These are phyloP conservation scores for Stentor roeselii DNA, from an alignment of 73 alveolate species.

Conservation along the genomic window DNA sequence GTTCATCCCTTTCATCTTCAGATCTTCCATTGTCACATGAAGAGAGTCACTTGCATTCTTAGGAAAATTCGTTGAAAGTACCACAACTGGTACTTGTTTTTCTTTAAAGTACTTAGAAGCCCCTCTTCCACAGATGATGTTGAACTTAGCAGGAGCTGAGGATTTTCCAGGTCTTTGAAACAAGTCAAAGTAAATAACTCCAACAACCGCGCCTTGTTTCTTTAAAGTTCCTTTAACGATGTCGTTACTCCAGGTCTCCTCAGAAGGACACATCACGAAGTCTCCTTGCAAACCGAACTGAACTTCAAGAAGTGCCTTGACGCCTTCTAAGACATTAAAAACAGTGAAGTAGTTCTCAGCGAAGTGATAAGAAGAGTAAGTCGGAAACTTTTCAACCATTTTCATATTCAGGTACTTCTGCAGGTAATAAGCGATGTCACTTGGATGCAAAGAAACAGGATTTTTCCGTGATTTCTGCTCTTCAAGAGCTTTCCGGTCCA, in stretches of 20 bases:
- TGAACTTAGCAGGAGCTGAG: conserved; percentile 18
- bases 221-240: neutral
- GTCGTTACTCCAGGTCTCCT: conserved; percentile 29
- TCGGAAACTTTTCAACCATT: neutral
- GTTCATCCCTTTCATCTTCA: conserved; percentile 9
- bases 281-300: neutral
- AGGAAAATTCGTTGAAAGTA: conserved; percentile 9
- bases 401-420: neutral
- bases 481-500: conserved; percentile 1
- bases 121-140: conserved; percentile 28
- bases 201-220: conserved; percentile 22
- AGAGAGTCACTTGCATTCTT: neutral
- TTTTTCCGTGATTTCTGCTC: conserved; percentile 4
- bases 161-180: conserved; percentile 34
- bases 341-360: conserved; percentile 39
- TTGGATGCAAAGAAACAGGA: conserved; percentile 8
- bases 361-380: conserved; percentile 5
- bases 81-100: conserved; percentile 31
- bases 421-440: conserved; percentile 19
- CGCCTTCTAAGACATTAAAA: conserved; percentile 35
- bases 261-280: neutral
- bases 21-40: neutral
- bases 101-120: neutral
- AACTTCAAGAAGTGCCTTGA: neutral
- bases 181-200: conserved; percentile 34